Percentiles rank a stretch among this genome's conserved stretches.
Conservation (phyloP, 2,329 filamentous ascomycete genomes). For the Myrmaecium sp. region DNA sequence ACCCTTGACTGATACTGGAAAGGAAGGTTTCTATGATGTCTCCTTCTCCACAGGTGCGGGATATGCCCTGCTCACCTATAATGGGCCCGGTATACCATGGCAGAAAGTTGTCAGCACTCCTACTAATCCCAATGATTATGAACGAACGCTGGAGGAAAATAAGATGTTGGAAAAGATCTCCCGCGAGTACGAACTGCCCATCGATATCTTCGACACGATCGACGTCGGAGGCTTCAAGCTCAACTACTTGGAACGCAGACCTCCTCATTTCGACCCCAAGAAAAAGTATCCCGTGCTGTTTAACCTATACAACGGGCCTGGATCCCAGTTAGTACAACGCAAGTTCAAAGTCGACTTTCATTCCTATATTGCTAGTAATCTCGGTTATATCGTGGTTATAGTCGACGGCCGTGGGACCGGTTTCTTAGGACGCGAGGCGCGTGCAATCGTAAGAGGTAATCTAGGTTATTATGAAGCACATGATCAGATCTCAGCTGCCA, state of each 20-base stretch:
- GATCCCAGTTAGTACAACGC: constrained; percentile 76
- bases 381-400: constrained; percentile 89
- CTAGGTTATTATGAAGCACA: constrained; percentile 71
- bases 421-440: constrained; percentile 67
- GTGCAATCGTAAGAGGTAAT: constrained; percentile 66
- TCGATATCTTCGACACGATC: constrained; percentile 66
- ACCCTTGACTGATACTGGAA: constrained; percentile 54
- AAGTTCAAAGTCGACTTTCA: constrained; percentile 77
- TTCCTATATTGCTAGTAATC: constrained; percentile 63
- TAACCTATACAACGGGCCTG: constrained; percentile 83
- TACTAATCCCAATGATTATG: constrained; percentile 45
- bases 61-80: constrained; percentile 70
- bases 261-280: constrained; percentile 68
- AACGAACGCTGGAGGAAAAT: constrained; percentile 67
- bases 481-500: constrained; percentile 82
- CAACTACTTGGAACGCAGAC: constrained; percentile 66
- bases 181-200: constrained; percentile 62
- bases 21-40: constrained; percentile 61
- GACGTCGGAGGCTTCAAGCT: constrained; percentile 64
- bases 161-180: constrained; percentile 49
- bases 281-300: constrained; percentile 91
- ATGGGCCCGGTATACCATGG: constrained; percentile 73
- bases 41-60: constrained; percentile 73
- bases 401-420: constrained; percentile 90
- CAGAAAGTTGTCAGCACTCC: constrained; percentile 82